Percentiles rank a stretch among this genome's conserved stretches.
These are phyloP conservation scores for Tetrahymena borealis DNA, from an alignment of 73 alveolate genomes.

Conservation along the genomic window DNA sequence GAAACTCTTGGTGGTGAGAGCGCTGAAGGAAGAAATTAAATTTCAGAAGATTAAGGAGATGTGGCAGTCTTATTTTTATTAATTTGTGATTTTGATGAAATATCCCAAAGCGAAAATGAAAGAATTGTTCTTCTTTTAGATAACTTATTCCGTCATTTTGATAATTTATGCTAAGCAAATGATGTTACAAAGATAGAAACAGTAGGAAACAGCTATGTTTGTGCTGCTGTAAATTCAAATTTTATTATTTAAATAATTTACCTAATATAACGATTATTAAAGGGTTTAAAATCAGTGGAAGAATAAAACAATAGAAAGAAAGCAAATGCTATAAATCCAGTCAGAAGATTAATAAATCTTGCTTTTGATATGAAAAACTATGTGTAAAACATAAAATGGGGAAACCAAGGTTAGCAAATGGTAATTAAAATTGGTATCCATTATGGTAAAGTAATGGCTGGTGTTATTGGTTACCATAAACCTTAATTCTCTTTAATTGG, in stretches of 20 bases:
- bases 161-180: slow-evolving; percentile 66
- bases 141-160: slow-evolving; percentile 57
- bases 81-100: slow-evolving; percentile 71
- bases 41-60: slow-evolving; percentile 60
- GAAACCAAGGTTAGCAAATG: slow-evolving; percentile 1
- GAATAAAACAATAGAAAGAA: slow-evolving; percentile 5
- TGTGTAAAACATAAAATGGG: background rate
- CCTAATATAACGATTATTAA: background rate
- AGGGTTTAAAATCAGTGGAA: background rate
- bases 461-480: slow-evolving; percentile 42
- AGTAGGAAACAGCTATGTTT: slow-evolving; percentile 79
- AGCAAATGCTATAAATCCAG: background rate
- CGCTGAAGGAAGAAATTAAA: background rate
- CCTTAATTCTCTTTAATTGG: slow-evolving; percentile 44
- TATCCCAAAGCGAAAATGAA: slow-evolving; percentile 19
- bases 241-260: no score
- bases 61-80: slow-evolving; percentile 67
- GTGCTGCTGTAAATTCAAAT: slow-evolving; percentile 44
- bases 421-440: slow-evolving; percentile 35
- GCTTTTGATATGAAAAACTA: background rate
- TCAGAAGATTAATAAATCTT: background rate
- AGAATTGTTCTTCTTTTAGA: slow-evolving; percentile 33
- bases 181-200: slow-evolving; percentile 74
- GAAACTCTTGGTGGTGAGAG: background rate
- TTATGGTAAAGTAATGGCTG: slow-evolving; percentile 39